Base-by-base conservation (phyloP, 768 basidiomycete genomes). In the Rhizopogon rudus region DNA sequence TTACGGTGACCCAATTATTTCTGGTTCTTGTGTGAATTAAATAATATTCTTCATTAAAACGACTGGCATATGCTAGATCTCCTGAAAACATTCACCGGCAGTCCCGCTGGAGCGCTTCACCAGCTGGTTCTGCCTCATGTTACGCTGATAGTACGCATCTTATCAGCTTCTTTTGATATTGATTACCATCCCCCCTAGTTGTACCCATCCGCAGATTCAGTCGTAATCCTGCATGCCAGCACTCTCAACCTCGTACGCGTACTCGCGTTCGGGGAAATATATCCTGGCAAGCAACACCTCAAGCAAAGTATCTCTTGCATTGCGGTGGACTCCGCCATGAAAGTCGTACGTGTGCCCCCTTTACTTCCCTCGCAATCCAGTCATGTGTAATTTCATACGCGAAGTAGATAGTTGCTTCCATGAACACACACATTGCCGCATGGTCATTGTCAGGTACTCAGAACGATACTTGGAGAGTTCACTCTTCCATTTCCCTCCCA, bases 261-360 rank as follows among this genome's bases (percentile, higher is more conserved):
- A 44, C 81, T 93, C 22, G 82, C 86, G 33, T 89, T 93, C 63
- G 86, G 81, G 75, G 89, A 93, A 65, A 88, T 85, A 6, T 93
- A 91, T 65, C 89, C 91, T 5, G 78, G 80, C n/a, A 63, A 75
- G 12, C 69, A 69, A 8, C 73, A 78, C 54, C 61, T 71, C 10
- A 68, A 69, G 28, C 75, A 77, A 51, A 67, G 64, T 37, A 79
- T 92, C 16, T 78, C 80, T 28, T 84, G 80, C 62, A 71, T 92
- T 29, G 76, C 85, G 3, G 82, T 91, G 17, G 92, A 93, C 67
- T 77, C 83, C 14, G 83, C 83, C 50, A 86, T 90, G 83, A 91
- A 87, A 73, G 79, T 91, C 57, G 91, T 93, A 68, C 68, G 88
- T 78, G 44, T 33, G 33, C 44, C 29, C 31, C 46, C 29, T 44